Base-by-base conservation (phyloP, 371 early-diverging fungal species). In the Mucor circinelloides region DNA sequence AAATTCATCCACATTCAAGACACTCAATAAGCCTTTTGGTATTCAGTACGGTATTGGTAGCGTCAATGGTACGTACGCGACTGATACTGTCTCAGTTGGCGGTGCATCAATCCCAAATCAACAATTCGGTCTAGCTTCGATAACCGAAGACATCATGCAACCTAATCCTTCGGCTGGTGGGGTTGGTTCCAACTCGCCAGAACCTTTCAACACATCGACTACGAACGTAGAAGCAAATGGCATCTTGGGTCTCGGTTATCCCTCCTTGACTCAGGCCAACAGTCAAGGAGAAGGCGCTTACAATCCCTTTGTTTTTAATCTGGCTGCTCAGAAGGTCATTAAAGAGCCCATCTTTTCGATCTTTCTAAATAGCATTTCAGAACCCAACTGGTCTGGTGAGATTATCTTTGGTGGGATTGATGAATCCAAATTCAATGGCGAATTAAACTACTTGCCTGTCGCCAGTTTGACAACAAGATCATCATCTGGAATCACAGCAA, bases 351-450 rank as follows among this genome's bases (percentile, higher is more conserved):
- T 83, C 13, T 83, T 83, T 60, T 78, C 81, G 4, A 74, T 83
- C 30, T 83, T 68, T 36, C 67, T 83, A 27, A 77, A 79, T 48
- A 66, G 68, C 19, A 72, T 60, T 6, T 55, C 67, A 2, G 25
- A 74, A 38, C 34, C 64, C 13, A 78, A 77, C 6, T 80, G 77
- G 73, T 71, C 81, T 0, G 91, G 89, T 15, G 85, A 88, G 58
- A 80, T 89, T 52, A 82, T 82, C 23, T 80, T 91, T 73, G 89
- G 88, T 7, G 89, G 85, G 2, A 78, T 80, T 36, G 87, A 91
- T 67, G 17, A 60, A 15, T 59, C 77, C 55, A 85, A 85, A 66
- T 88, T 76, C 66, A 63, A 70, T 1, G 89, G 90, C 12, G 71
- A 78, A 3, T 55, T 89, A 44, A 71, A 69, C 5, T 89, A 87